Evolutionary conservation across 176 grass and related monocot genomes (phyloP), one percentile per base, ranked within the genome.

Genomic region (Avena atlantica): DNA sequence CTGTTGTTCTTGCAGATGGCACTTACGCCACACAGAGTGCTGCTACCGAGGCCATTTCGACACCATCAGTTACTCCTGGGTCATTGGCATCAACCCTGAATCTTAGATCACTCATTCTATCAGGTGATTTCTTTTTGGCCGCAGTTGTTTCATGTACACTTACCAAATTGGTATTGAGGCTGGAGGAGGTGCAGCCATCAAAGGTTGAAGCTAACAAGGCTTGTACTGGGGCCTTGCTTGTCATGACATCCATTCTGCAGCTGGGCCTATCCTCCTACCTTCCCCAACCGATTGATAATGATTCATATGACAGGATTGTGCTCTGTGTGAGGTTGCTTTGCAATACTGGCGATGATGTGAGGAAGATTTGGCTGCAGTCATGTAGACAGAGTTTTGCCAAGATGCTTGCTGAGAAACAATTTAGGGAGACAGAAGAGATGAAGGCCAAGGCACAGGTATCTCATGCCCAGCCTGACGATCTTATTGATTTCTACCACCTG

Each of bases 401-500:
- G 9, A 93, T 93, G 93, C 93, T 95, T 81, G 91, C 91, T 78
- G 91, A 95, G 81, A 95, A 93, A 84, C 93, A 93, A 42, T 95
- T 91, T 47, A 87, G 89, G 83, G 93, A 93, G 91, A 95, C 84
- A 17, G 89, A 95, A 70, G 89, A 95, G 89, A 48, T 95, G 78
- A 90, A 89, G 79, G 87, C 87, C 2, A 93, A 95, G 69, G 91
- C 86, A 70, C 93, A 93, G 77, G 83, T 91, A 68, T 86, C 83
- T 75, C 81, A 93, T 91, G 91, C 91, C 47, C 93, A 95, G 82
- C 91, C 91, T 51, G 93, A 93, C 86, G 93, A 95, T 89, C 84
- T 95, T 55, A 95, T 93, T 86, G 93, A 95, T 85, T 95, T 95
- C 86, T 91, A 93, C 82, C 93, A 95, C 84, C 76, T 93, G 20